phyloP scores from a whole-genome alignment of 257 asterid species.

The Galeopsis tetrahit region DNA sequence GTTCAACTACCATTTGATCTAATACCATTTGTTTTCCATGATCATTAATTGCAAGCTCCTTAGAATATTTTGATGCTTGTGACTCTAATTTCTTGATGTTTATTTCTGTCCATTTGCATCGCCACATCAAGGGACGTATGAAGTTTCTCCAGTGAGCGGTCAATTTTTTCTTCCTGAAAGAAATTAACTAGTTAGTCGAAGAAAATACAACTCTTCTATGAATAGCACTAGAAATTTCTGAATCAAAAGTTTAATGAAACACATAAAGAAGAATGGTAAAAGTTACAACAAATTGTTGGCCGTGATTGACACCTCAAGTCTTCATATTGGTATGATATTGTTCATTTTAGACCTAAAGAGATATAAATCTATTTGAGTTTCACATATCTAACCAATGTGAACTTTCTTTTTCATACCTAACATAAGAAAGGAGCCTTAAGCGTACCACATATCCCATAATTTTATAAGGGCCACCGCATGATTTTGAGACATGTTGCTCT shows the following conservation, averaged over 20 bases:
- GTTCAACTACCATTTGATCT: constrained; percentile 51
- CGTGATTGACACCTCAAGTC: background rate
- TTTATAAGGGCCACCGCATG: background rate
- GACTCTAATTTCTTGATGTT: constrained; percentile 70
- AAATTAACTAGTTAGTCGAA: constrained; percentile 24
- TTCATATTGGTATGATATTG: background rate
- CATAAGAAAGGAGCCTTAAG: background rate
- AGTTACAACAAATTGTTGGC: no score
- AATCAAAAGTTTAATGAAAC: background rate
- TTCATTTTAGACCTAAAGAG: background rate
- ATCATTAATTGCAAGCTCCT: constrained; percentile 49
- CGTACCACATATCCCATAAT: background rate
- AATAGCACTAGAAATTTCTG: background rate
- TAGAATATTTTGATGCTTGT: constrained; percentile 60
- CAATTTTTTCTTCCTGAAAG: constrained; percentile 78
- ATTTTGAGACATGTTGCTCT: background rate
- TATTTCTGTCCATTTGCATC: constrained; percentile 91
- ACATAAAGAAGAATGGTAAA: background rate
- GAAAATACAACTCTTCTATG: constrained; percentile 1
- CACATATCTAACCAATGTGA: constrained; percentile 1
- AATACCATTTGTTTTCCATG: constrained; percentile 44
- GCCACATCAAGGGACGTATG: constrained; percentile 89
- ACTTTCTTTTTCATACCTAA: background rate
- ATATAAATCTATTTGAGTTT: background rate
- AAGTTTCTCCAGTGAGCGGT: constrained; percentile 85